Evolutionary conservation across 352 stramenopile species (phyloP).

Genomic region (Phytophthora macrochlamydospora): DNA sequence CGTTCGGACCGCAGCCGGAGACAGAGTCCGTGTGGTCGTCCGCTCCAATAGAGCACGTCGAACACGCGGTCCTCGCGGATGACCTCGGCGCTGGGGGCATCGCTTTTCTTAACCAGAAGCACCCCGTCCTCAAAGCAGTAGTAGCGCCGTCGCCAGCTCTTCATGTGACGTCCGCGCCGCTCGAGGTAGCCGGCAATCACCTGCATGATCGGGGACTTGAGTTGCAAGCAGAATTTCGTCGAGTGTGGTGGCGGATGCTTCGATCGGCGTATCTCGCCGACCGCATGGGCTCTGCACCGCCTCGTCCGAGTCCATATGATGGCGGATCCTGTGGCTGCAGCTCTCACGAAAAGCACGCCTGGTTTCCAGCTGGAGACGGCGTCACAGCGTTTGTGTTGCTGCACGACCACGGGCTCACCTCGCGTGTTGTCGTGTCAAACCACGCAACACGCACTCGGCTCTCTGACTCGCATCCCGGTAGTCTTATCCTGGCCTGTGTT

Average conservation of each 20-base stretch:
- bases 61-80: slow-evolving; percentile 57
- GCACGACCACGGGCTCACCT: background rate
- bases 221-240: slow-evolving; percentile 18
- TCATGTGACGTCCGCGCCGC: slow-evolving; percentile 65
- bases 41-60: slow-evolving; percentile 69
- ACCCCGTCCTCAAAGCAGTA: slow-evolving; percentile 69
- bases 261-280: slow-evolving; percentile 6
- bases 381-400: background rate
- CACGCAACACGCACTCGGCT: too few species aligned
- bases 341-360: background rate
- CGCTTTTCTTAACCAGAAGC: slow-evolving; percentile 66
- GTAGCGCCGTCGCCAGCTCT: slow-evolving; percentile 73
- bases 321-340: background rate
- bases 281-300: slow-evolving; percentile 5
- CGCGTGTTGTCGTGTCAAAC: too few species aligned
- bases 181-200: slow-evolving; percentile 50
- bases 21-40: slow-evolving; percentile 62
- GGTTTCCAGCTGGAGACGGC: background rate
- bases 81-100: slow-evolving; percentile 44
- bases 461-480: too few species aligned
- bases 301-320: background rate
- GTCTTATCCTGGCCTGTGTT: too few species aligned
- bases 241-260: slow-evolving; percentile 6
- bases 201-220: slow-evolving; percentile 9
- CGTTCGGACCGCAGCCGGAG: slow-evolving; percentile 61